Evolutionary conservation across 2,329 filamentous ascomycete species (phyloP).

Genomic region (Monilinia aucupariae): DNA sequence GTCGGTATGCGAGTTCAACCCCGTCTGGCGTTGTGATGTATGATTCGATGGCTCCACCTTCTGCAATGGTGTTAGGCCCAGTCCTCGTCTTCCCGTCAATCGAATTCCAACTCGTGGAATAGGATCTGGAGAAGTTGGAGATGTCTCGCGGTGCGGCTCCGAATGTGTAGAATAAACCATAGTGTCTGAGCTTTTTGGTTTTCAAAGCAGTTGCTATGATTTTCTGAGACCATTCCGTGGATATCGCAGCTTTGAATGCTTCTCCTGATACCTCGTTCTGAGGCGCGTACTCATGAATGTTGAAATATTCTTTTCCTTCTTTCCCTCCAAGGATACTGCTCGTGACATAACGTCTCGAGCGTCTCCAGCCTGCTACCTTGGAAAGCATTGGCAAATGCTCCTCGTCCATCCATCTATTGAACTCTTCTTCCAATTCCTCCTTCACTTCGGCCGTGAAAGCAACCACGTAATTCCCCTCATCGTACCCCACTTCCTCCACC

Average conservation of each 20-base stretch:
- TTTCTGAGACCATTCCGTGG: constrained; percentile 56
- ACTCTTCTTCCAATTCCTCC: constrained; percentile 51
- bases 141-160: constrained; percentile 69
- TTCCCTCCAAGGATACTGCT: constrained; percentile 53
- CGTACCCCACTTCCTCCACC: constrained; percentile 54
- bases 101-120: constrained; percentile 35
- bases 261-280: constrained; percentile 61
- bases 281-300: constrained; percentile 67
- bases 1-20: constrained; percentile 63
- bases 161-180: constrained; percentile 74
- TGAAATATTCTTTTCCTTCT: constrained; percentile 53
- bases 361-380: constrained; percentile 72
- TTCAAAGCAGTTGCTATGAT: constrained; percentile 56
- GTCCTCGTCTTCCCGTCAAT: constrained; percentile 44
- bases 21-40: constrained; percentile 64
- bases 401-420: constrained; percentile 65
- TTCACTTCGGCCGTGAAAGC: constrained; percentile 50
- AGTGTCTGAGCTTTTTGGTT: constrained; percentile 53
- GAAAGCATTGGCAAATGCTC: constrained; percentile 69
- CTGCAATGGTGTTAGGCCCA: constrained; percentile 37
- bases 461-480: constrained; percentile 56
- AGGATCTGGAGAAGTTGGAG: constrained; percentile 20
- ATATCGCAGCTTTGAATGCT: constrained; percentile 57
- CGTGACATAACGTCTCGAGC: constrained; percentile 65
- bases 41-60: constrained; percentile 55